Evolutionary conservation across 441 rosid genomes (phyloP).

Genomic region (Eruca vesicaria): DNA sequence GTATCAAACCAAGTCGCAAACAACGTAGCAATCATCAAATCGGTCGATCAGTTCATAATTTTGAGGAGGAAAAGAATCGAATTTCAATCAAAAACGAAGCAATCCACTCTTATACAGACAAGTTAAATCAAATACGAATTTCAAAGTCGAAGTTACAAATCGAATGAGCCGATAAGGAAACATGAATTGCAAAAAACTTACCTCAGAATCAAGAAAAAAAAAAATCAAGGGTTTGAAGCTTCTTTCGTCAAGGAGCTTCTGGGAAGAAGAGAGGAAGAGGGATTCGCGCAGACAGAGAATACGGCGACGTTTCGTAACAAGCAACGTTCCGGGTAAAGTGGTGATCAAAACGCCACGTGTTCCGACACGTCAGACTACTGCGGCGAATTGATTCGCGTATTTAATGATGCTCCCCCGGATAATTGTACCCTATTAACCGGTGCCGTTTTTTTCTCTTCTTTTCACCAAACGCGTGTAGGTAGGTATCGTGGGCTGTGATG

Average conservation of each 20-base stretch:
- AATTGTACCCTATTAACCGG: neutral
- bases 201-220: conserved; percentile 7
- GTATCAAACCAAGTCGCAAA: neutral
- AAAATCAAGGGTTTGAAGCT: conserved; percentile 19
- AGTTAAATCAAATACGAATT: neutral
- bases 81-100: neutral
- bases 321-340: conserved; percentile 18
- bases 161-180: neutral
- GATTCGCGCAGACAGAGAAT: conserved; percentile 10
- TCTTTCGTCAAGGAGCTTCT: conserved; percentile 12
- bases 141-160: neutral
- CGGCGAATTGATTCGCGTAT: conserved; percentile 29
- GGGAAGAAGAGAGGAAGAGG: neutral
- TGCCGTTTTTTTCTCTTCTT: neutral
- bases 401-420: neutral
- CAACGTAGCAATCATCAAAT: neutral
- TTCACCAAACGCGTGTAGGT: neutral
- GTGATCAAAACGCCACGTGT: conserved; percentile 30
- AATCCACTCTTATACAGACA: neutral
- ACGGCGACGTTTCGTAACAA: conserved; percentile 25
- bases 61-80: neutral
- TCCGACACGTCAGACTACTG: conserved; percentile 19
- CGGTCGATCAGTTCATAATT: neutral
- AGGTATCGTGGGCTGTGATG: neutral
- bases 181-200: neutral